Evolutionary conservation across 345 rosid species (phyloP), one percentile per base, ranked within the genome.

Genomic region (Eucalyptus urophylla): DNA sequence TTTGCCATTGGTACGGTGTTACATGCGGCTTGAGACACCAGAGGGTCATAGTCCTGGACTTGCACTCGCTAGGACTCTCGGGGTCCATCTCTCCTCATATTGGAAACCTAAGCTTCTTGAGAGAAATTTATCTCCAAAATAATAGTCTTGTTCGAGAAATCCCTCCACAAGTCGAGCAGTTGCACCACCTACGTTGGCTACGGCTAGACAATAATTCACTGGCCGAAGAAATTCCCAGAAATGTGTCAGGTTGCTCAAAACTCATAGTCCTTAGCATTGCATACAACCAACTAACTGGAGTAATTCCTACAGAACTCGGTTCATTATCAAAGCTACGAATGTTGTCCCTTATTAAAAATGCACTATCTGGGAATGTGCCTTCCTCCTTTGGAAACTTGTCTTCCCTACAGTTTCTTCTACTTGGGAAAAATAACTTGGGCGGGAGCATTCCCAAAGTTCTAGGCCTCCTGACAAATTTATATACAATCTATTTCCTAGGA

Each of bases 401-500:
- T 17, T 80, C 85, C 4, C 6, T 80, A 8, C 11, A 6, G 11
- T 0, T 2, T 12, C 29, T 40, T 24, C 11, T 6, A 29, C 86
- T 43, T 3, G 1, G 0, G 1, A 3, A 2, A 44, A 83, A 83
- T 15, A 5, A 49, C 31, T 83, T 83, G n/a, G 31, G 13, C 0
- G 86, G 49, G 15, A 40, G 29, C 86, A 81, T 81, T 47, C 86
- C 86, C 29, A 0, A 45, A 25, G 49, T 10, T 83, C 27, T 83
- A 24, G 86, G 86, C 17, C 0, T 8, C 49, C 5, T 45, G 53
- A 7, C 3, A 15, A 83, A 14, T 83, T 44, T 33, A 81, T 1
- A 8, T 3, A 3, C 1, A 1, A 10, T 31, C 45, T 1, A 3
- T 43, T 14, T 21, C 49, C 2, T 1, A 3, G 49, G 29, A 49